Conservation (phyloP, 305 asterid genomes). For the Fraxinus greggii region DNA sequence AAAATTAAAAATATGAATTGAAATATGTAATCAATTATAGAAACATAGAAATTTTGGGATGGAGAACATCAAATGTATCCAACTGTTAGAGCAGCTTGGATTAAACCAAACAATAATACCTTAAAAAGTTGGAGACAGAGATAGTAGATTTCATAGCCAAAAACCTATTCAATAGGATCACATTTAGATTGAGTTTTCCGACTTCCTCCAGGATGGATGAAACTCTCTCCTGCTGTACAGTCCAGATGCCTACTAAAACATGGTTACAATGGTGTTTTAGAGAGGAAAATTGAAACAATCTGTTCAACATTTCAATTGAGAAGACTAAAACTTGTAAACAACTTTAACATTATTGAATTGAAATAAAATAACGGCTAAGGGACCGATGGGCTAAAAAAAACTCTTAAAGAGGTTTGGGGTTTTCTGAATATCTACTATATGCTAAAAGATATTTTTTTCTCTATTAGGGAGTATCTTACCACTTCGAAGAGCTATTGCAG, state of each 20-base stretch:
- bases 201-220: not conserved
- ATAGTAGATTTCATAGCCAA: not conserved
- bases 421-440: not conserved
- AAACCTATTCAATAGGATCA: not conserved
- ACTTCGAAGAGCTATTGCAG: not conserved
- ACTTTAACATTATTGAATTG: not conserved
- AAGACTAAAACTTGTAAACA: not conserved
- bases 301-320: not conserved
- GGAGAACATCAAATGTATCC: not conserved
- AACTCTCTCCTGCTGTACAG: not conserved
- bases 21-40: not conserved
- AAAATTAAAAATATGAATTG: not conserved
- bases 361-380: not conserved
- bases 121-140: not conserved
- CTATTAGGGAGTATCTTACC: not conserved
- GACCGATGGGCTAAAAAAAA: not conserved
- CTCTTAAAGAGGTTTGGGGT: not conserved
- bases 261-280: not conserved
- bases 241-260: not conserved
- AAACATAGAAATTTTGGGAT: not conserved
- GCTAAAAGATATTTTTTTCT: not conserved
- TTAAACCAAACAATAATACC: not conserved
- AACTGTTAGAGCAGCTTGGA: not conserved
- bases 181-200: not conserved
- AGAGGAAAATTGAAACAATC: not conserved